These are phyloP conservation scores for Pisolithus albus DNA, from an alignment of 768 basidiomycete species.

Conservation along the genomic window DNA sequence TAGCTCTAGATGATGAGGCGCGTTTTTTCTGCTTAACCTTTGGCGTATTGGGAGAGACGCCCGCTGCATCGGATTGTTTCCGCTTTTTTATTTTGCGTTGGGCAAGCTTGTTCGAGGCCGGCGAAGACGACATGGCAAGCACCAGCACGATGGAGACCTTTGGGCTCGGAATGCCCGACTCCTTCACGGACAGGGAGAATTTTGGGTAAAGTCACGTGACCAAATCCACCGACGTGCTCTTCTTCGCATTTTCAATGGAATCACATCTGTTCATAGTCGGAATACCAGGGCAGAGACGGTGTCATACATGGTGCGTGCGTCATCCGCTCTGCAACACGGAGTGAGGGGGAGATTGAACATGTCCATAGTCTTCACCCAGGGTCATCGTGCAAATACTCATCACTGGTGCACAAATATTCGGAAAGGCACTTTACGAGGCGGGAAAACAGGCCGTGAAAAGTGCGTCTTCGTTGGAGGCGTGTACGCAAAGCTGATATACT, in stretches of 20 bases:
- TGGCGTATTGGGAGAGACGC: constrained; percentile 19
- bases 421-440: constrained; percentile 87
- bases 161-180: neutral
- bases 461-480: constrained; percentile 34
- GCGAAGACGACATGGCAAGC: neutral
- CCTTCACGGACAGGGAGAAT: neutral
- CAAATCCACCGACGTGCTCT: neutral
- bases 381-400: constrained; percentile 73
- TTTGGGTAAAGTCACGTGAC: neutral
- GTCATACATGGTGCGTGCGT: neutral
- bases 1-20: constrained; percentile 23
- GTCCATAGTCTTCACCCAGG: constrained; percentile 65
- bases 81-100: constrained; percentile 37
- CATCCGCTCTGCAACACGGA: neutral
- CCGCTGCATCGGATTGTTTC: constrained; percentile 31
- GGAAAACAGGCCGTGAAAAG: constrained; percentile 91
- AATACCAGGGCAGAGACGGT: too few species aligned
- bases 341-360: neutral
- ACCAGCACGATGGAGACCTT: neutral
- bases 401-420: constrained; percentile 73
- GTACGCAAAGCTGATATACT: neutral
- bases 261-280: neutral
- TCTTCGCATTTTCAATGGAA: too few species aligned
- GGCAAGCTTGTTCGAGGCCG: neutral
- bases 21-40: constrained; percentile 33